These are phyloP conservation scores for Yarrowia deformans DNA, from an alignment of 805 yeast species.

Conservation along the genomic window DNA sequence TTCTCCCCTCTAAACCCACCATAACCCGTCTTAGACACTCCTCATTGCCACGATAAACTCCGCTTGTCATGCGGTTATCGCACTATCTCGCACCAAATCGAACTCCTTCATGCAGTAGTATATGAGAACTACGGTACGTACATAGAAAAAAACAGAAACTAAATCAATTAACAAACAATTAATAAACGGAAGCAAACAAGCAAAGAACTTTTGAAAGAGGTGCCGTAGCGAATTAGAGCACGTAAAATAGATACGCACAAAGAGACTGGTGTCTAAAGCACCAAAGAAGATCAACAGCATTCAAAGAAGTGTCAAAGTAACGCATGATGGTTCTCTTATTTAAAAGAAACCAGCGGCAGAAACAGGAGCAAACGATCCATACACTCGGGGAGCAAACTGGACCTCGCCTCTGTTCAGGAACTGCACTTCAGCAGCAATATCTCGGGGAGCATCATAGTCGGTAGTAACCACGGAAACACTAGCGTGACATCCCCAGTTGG, in stretches of 20 bases:
- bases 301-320: too few relatives aligned
- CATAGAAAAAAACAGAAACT: neutral
- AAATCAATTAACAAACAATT: neutral
- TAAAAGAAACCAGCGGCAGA: neutral
- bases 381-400: slow-evolving; percentile 16
- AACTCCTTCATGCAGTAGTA: too few relatives aligned
- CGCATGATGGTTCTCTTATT: neutral
- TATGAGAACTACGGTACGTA: too few relatives aligned
- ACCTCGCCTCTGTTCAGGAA: slow-evolving; percentile 13
- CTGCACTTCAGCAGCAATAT: slow-evolving; percentile 28
- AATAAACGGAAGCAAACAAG: neutral
- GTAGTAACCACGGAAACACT: slow-evolving; percentile 14
- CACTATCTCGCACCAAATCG: too few relatives aligned
- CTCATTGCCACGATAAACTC: too few relatives aligned
- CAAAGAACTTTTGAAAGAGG: neutral
- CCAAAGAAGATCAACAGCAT: too few relatives aligned
- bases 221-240: neutral
- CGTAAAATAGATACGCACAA: too few relatives aligned
- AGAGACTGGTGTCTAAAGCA: too few relatives aligned
- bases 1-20: too few relatives aligned
- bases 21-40: too few relatives aligned
- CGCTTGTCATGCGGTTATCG: too few relatives aligned
- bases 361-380: slow-evolving; percentile 20
- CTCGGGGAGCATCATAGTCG: slow-evolving; percentile 39
- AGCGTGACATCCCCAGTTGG: slow-evolving; percentile 27